phyloP scores from a whole-genome alignment of 2,329 filamentous ascomycete genomes.

The Beauveria sp. region DNA sequence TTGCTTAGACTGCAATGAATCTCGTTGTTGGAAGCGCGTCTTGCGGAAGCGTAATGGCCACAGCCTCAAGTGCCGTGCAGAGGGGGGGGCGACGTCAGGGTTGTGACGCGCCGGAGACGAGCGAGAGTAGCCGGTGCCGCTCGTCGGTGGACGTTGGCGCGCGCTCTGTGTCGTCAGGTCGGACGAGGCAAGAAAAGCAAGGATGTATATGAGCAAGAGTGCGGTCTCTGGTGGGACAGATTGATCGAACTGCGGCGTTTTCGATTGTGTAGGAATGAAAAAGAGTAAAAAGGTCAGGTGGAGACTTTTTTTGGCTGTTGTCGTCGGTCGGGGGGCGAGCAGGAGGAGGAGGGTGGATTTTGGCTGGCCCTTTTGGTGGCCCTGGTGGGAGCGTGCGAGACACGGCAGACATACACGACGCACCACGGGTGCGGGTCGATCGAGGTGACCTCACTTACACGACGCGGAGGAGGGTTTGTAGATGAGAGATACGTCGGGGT shows the following conservation, averaged over 20 bases:
- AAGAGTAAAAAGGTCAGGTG: constrained; percentile 3
- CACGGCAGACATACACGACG: background rate
- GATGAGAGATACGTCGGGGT: background rate
- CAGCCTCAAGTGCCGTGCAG: background rate
- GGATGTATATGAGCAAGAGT: background rate
- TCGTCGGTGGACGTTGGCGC: background rate
- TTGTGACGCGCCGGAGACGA: constrained; percentile 1
- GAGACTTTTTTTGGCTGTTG: constrained; percentile 7
- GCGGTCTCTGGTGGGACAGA: background rate
- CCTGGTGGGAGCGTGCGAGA: background rate
- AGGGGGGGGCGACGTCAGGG: background rate
- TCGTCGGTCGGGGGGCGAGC: background rate
- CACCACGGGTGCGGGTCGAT: background rate
- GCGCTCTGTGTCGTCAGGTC: background rate
- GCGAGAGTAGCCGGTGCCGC: background rate
- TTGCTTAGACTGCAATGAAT: background rate
- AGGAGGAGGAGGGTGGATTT: constrained; percentile 1
- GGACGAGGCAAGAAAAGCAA: background rate
- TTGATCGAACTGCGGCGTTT: background rate
- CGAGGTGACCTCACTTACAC: constrained; percentile 6
- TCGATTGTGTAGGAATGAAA: background rate
- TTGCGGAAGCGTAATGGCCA: background rate
- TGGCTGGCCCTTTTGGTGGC: background rate
- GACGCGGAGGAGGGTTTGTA: background rate
- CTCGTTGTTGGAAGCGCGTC: background rate